Conservation (phyloP, 2,329 filamentous ascomycete species). For the Trichophyton simii region DNA sequence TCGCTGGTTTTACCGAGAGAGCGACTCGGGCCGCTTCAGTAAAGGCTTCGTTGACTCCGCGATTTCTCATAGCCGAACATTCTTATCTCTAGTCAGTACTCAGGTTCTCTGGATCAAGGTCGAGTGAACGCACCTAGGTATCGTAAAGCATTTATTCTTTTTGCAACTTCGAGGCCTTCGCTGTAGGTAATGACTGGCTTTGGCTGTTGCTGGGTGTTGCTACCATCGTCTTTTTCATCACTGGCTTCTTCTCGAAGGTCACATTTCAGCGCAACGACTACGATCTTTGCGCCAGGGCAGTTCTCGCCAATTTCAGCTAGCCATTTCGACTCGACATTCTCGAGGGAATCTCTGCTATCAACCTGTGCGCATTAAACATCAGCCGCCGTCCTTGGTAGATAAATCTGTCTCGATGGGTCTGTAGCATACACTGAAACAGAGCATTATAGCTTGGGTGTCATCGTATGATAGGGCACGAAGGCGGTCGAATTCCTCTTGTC, state of each 20-base stretch:
- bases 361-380: slow-evolving; percentile 38
- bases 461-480: slow-evolving; percentile 91
- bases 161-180: slow-evolving; percentile 78
- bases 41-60: slow-evolving; percentile 96
- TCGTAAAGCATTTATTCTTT: slow-evolving; percentile 80
- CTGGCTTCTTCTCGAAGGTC: slow-evolving; percentile 70
- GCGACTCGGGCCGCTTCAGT: slow-evolving; percentile 94
- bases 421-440: slow-evolving; percentile 69
- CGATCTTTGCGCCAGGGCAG: slow-evolving; percentile 86
- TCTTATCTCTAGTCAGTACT: slow-evolving; percentile 44
- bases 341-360: slow-evolving; percentile 88
- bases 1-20: slow-evolving; percentile 41
- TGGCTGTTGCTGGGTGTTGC: slow-evolving; percentile 22
- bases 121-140: slow-evolving; percentile 54
- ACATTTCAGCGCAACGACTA: slow-evolving; percentile 92
- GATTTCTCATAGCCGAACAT: slow-evolving; percentile 96
- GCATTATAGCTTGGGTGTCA: slow-evolving; percentile 96
- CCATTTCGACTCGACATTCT: slow-evolving; percentile 99
- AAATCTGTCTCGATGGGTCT: neutral
- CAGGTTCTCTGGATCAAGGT: neutral
- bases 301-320: slow-evolving; percentile 96
- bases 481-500: slow-evolving; percentile 97
- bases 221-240: slow-evolving; percentile 56
- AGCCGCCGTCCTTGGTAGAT: neutral
- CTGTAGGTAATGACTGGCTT: slow-evolving; percentile 64